A percentile compares a stretch with the other conserved stretches of the same genome.
Evolutionary conservation across 495 filamentous ascomycete species (phyloP).

Genomic region (Penicillium arizonense): DNA sequence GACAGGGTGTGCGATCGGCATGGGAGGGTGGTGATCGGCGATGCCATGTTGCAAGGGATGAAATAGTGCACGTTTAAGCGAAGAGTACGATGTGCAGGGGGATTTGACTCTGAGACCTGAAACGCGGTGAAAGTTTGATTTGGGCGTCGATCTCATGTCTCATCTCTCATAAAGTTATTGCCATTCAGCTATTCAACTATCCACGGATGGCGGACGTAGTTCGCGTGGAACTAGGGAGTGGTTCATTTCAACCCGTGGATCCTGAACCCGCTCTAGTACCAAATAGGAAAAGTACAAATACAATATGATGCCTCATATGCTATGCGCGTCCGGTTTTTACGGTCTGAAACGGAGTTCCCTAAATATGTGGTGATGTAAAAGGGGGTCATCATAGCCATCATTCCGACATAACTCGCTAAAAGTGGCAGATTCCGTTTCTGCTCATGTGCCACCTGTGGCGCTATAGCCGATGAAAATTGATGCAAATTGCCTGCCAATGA

Average conservation of each 20-base stretch:
- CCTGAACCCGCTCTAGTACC: not conserved
- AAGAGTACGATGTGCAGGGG: not conserved
- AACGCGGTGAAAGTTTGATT: not conserved
- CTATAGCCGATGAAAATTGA: too few species aligned
- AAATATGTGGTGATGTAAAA: not conserved
- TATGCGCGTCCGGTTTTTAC: conserved; percentile 6
- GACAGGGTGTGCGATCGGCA: conserved; percentile 21
- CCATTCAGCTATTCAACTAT: too few species aligned
- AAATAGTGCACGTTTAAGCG: conserved; percentile 5
- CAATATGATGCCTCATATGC: conserved; percentile 29
- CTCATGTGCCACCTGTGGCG: too few species aligned
- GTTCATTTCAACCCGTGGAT: not conserved
- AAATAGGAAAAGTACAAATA: conserved; percentile 5
- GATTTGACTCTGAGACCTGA: conserved; percentile 10
- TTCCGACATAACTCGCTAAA: conserved; percentile 10
- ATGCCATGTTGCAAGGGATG: conserved; percentile 25
- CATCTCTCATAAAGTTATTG: too few species aligned
- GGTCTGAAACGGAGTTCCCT: conserved; percentile 14
- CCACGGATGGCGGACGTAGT: too few species aligned
- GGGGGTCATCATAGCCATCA: conserved; percentile 1
- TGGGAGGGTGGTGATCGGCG: conserved; percentile 5
- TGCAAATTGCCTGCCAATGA: not conserved
- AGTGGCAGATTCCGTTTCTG: not conserved
- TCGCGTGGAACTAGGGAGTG: not conserved
- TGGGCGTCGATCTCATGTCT: too few species aligned